Base-by-base conservation (phyloP, 257 asterid genomes). In the Solanum chilense region DNA sequence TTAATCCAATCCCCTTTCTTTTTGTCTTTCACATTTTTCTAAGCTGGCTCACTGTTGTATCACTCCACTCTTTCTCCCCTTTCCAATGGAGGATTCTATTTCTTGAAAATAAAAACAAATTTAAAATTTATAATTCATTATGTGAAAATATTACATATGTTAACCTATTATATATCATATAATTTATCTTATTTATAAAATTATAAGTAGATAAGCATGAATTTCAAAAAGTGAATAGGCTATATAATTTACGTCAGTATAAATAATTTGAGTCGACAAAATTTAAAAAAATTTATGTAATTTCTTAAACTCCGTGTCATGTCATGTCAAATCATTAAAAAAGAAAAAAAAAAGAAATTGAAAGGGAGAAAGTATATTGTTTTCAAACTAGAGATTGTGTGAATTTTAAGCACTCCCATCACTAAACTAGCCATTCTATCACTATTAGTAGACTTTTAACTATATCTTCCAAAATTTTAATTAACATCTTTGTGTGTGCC, bases 1-100 rank as follows among this genome's bases (percentile, higher is more conserved):
- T 42, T 76, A n/a, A 76, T 76, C 60, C 35, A 76, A 78, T 86
- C 60, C 74, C 85, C 41, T 90, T 90, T 92, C 88, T 90, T 21
- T 90, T 90, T 88, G 88, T 87, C 91, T 93, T 95, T 94, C 98
- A 91, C 98, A 91, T 85, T 70, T 92, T 89, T 97, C 98, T 86
- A 93, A 89, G 93, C 92, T 88, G 90, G 93, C 93, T 87, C 91
- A 45, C 93, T 89, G 88, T 83, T 86, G 77, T 87, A 66, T 90
- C 75, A 58, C 76, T 66, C 76, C 89, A 93, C 87, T 90, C 75
- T 52, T 10, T 86, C 85, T 89, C 44, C 90, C 71, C 44, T 91
- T 91, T 93, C 97, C 98, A 39, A 93, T 49, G 92, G 91, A 87
- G 92, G 91, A 88, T 56, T 90, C 86, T 66, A 78, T 71, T 71